Conservation (phyloP, 2,329 filamentous ascomycete genomes). For the Pseudogymnoascus sp. region DNA sequence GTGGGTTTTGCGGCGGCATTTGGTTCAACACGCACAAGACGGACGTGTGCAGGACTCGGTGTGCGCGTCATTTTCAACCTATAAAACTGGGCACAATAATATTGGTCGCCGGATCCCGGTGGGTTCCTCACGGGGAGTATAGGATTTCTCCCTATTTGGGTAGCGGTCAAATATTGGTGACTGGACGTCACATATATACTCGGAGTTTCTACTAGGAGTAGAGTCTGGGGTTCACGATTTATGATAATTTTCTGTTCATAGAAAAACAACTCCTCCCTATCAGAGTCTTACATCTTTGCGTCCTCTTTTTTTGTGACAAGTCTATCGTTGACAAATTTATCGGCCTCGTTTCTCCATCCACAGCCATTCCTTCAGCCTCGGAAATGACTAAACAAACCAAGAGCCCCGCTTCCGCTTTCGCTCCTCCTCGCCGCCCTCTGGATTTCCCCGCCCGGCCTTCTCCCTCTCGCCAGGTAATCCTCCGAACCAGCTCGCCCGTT, state of each 20-base stretch:
- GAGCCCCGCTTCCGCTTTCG: background rate
- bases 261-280: background rate
- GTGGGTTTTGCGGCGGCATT: background rate
- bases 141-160: background rate
- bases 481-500: background rate
- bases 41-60: background rate
- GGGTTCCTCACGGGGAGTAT: background rate
- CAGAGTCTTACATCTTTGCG: background rate
- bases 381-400: background rate
- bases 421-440: background rate
- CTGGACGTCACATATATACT: background rate
- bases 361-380: background rate
- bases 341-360: background rate
- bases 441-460: background rate
- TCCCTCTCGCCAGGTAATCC: background rate
- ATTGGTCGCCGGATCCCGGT: background rate
- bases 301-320: background rate
- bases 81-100: background rate
- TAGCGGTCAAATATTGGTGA: background rate
- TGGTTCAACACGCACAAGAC: background rate
- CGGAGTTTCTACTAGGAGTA: background rate
- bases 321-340: background rate
- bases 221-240: slow-evolving; percentile 4
- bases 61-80: slow-evolving; percentile 3
- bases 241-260: background rate